Conservation (phyloP, 768 basidiomycete genomes). For the Xerocomus brunneocitrinus region DNA sequence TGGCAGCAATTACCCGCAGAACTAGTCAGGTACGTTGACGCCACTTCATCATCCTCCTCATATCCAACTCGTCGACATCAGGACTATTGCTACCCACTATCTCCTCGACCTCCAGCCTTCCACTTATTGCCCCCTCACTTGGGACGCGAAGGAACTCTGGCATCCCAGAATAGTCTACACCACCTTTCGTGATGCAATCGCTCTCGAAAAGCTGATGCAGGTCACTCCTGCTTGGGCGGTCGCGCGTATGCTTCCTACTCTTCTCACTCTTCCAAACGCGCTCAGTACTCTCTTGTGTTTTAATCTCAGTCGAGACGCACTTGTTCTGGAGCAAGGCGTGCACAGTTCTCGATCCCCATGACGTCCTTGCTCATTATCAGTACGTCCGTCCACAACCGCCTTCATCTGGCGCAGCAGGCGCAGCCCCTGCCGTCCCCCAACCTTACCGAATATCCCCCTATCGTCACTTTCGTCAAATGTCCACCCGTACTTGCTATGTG, state of each 20-base stretch:
- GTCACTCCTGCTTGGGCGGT: slow-evolving; percentile 57
- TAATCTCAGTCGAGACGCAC: slow-evolving; percentile 57
- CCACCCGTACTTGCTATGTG: slow-evolving; percentile 51
- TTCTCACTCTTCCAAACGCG: neutral
- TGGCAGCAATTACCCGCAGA: slow-evolving; percentile 62
- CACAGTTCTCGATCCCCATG: slow-evolving; percentile 57
- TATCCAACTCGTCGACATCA: slow-evolving; percentile 7
- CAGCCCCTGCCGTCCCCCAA: slow-evolving; percentile 32
- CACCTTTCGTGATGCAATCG: slow-evolving; percentile 55
- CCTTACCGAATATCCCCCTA: slow-evolving; percentile 45
- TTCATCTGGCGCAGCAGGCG: slow-evolving; percentile 22
- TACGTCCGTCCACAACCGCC: slow-evolving; percentile 39
- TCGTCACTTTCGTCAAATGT: slow-evolving; percentile 59
- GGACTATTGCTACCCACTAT: slow-evolving; percentile 43
- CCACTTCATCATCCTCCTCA: slow-evolving; percentile 24
- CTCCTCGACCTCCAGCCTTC: slow-evolving; percentile 44
- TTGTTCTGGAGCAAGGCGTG: slow-evolving; percentile 67
- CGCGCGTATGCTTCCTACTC: slow-evolving; percentile 46
- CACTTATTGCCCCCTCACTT: slow-evolving; percentile 45
- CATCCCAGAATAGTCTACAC: slow-evolving; percentile 58
- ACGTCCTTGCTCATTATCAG: slow-evolving; percentile 47
- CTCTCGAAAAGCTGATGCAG: slow-evolving; percentile 58
- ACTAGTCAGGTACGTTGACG: slow-evolving; percentile 49
- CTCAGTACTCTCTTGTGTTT: slow-evolving; percentile 5
- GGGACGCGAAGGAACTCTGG: slow-evolving; percentile 53